These are phyloP conservation scores for Chalciporus chontae DNA, from an alignment of 768 basidiomycete genomes.

Conservation along the genomic window DNA sequence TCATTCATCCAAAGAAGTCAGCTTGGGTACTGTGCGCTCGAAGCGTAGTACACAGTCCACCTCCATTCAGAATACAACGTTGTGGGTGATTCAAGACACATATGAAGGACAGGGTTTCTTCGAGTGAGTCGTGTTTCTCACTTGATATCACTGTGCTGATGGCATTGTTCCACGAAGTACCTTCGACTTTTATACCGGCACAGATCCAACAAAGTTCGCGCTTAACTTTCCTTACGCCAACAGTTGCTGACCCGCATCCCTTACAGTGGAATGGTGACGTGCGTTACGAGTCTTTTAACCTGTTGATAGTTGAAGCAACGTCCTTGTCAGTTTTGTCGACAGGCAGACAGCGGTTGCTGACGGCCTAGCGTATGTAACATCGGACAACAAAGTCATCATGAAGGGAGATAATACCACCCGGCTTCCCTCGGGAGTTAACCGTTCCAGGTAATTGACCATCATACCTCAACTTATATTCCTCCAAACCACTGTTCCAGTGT, in stretches of 20 bases:
- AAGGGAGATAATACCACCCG: conserved; percentile 66
- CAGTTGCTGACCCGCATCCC: conserved; percentile 12
- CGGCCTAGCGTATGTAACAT: conserved; percentile 54
- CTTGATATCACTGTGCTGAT: conserved; percentile 3
- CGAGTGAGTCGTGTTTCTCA: conserved; percentile 44
- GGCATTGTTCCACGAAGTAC: conserved; percentile 35
- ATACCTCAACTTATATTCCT: conserved; percentile 2
- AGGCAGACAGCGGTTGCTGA: conserved; percentile 46
- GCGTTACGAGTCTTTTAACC: conserved; percentile 26
- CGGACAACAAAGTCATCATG: conserved; percentile 66
- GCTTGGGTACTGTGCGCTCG: conserved; percentile 3
- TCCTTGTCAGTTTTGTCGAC: conserved; percentile 56
- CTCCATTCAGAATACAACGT: conserved; percentile 32
- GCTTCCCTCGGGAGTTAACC: conserved; percentile 49
- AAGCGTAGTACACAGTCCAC: conserved; percentile 11
- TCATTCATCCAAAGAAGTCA: neutral
- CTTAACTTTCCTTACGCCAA: conserved; percentile 6
- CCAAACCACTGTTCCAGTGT: conserved; percentile 45
- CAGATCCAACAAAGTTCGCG: conserved; percentile 62
- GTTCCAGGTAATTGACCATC: conserved; percentile 49
- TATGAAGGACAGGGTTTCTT: conserved; percentile 68
- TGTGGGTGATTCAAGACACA: conserved; percentile 68
- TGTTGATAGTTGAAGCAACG: conserved; percentile 1
- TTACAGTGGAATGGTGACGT: conserved; percentile 69
- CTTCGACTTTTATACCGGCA: conserved; percentile 55